Percentiles rank a stretch among this genome's conserved stretches.
phyloP scores from a whole-genome alignment of 2,329 filamentous ascomycete genomes.

The Ophiostoma quercus region DNA sequence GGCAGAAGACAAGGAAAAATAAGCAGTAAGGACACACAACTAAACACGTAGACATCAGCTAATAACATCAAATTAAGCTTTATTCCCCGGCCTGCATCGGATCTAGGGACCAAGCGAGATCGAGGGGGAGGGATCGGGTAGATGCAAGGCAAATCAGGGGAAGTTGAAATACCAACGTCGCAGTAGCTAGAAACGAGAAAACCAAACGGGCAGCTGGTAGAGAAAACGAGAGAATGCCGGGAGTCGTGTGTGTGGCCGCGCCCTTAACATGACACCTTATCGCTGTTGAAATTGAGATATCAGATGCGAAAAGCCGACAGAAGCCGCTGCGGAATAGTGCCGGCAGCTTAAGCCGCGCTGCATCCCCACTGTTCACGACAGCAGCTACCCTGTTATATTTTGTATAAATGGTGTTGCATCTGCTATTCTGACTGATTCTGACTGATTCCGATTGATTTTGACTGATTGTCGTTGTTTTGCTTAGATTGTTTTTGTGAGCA shows the following conservation, averaged over 20 bases:
- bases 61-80: background rate
- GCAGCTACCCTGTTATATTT: background rate
- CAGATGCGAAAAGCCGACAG: constrained; percentile 12
- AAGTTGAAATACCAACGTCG: background rate
- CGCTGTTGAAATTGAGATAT: background rate
- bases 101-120: constrained; percentile 6
- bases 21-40: background rate
- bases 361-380: background rate
- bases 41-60: background rate
- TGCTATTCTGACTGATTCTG: background rate
- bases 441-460: too few relatives aligned
- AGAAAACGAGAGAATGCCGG: background rate
- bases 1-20: background rate
- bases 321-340: constrained; percentile 17
- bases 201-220: background rate
- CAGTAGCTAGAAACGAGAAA: background rate
- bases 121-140: background rate
- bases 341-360: background rate
- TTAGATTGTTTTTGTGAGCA: too few relatives aligned
- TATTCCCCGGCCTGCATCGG: background rate
- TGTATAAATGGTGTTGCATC: background rate
- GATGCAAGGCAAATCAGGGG: background rate
- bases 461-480: too few relatives aligned
- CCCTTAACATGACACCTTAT: background rate
- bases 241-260: background rate